A percentile compares a stretch with the other conserved stretches of the same genome.
Evolutionary conservation across 176 grass and related monocot genomes (phyloP).

Genomic region (Aegilops bicornis): DNA sequence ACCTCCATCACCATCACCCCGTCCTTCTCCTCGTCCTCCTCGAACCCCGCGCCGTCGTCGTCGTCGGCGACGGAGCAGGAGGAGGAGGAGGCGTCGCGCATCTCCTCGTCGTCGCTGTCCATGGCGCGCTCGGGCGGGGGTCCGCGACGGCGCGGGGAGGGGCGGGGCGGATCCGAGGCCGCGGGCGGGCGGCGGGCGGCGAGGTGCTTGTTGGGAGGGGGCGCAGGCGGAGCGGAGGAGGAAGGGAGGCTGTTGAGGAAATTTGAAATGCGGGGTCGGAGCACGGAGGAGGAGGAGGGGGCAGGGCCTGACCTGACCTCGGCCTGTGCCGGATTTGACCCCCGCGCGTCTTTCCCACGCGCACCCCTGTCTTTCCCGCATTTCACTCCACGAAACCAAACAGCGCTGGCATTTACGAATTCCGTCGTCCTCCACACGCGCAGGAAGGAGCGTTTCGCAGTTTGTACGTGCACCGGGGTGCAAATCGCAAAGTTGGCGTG

Average conservation of each 20-base stretch:
- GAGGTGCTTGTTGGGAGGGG: neutral
- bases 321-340: conserved; percentile 49
- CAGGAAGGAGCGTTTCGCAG: no score
- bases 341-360: neutral
- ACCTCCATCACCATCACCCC: conserved; percentile 41
- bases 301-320: neutral
- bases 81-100: conserved; percentile 34
- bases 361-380: accelerated
- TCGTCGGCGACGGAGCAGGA: neutral
- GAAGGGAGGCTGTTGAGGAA: conserved; percentile 22
- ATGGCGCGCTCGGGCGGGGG: neutral
- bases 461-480: no score
- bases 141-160: neutral
- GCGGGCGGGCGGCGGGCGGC: neutral
- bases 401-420: no score
- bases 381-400: neutral
- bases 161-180: neutral
- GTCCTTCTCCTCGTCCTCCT: neutral
- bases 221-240: conserved; percentile 4
- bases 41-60: neutral
- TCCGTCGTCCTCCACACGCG: no score
- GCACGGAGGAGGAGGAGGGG: neutral
- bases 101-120: conserved; percentile 49
- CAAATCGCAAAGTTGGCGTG: no score
- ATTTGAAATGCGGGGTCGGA: conserved; percentile 88